These are phyloP conservation scores for Eurotiales sp. DNA, from an alignment of 2,329 filamentous ascomycete species.

Conservation along the genomic window DNA sequence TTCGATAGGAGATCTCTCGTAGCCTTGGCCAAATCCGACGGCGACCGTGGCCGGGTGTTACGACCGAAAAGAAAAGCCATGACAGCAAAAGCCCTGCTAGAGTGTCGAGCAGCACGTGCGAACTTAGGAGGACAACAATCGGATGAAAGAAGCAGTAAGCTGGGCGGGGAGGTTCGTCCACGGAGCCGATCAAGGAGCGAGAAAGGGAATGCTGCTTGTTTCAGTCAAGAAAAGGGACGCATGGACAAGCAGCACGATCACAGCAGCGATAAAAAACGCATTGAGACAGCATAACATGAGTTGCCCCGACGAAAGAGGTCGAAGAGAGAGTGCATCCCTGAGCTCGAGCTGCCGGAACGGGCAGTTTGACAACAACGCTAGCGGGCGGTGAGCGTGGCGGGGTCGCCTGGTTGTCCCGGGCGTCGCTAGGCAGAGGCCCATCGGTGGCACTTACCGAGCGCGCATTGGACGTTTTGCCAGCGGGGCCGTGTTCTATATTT, in stretches of 20 bases:
- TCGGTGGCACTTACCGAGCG: no score
- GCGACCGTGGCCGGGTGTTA: constrained; percentile 55
- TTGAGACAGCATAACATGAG: not conserved
- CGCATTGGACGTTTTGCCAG: no score
- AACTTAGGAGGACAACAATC: no score
- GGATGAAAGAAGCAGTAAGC: no score
- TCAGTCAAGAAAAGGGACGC: not conserved
- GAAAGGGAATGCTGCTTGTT: not conserved
- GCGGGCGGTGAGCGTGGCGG: constrained; percentile 17
- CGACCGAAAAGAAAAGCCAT: constrained; percentile 71
- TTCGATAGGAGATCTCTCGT: constrained; percentile 62
- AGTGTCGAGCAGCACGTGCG: no score
- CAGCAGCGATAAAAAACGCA: not conserved
- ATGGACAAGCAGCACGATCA: not conserved
- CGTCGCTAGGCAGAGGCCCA: constrained; percentile 14
- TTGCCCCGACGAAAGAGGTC: not conserved
- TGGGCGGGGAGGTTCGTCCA: no score
- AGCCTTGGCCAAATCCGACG: constrained; percentile 58
- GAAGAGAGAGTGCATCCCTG: not conserved
- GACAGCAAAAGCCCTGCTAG: constrained; percentile 6
- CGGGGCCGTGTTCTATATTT: no score
- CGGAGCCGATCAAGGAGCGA: constrained; percentile 12
- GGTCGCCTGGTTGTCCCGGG: constrained; percentile 12
- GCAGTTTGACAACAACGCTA: constrained; percentile 16
- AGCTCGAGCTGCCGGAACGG: constrained; percentile 15